phyloP scores from a whole-genome alignment of 768 basidiomycete species.

The Baorangia bicolor region DNA sequence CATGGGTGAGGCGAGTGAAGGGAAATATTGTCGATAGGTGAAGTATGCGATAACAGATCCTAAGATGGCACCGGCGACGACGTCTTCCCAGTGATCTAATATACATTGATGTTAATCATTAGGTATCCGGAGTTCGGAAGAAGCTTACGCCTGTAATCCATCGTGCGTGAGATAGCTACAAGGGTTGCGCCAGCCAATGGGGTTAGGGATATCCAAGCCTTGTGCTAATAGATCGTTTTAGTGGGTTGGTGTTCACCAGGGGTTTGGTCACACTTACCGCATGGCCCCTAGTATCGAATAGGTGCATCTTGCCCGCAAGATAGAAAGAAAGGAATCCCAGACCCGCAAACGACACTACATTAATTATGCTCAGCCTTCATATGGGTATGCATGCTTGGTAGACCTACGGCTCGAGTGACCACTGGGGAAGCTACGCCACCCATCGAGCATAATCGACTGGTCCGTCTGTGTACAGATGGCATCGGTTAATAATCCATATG shows the following conservation, averaged over 20 bases:
- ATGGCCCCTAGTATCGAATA: constrained; percentile 82
- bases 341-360: constrained; percentile 86
- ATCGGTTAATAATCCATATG: constrained; percentile 71
- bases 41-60: constrained; percentile 74
- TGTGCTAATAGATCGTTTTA: constrained; percentile 41
- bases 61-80: constrained; percentile 73
- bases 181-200: constrained; percentile 78
- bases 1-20: constrained; percentile 57
- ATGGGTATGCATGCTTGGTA: neutral
- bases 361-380: constrained; percentile 1
- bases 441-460: constrained; percentile 61
- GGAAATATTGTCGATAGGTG: constrained; percentile 82
- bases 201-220: constrained; percentile 79
- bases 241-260: neutral
- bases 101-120: constrained; percentile 1
- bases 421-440: constrained; percentile 90
- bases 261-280: constrained; percentile 40
- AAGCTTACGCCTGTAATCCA: constrained; percentile 79
- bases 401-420: constrained; percentile 84
- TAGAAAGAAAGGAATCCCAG: constrained; percentile 88
- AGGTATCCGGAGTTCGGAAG: constrained; percentile 3
- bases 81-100: constrained; percentile 90
- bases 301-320: constrained; percentile 86
- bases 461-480: constrained; percentile 79
- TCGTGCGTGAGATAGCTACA: constrained; percentile 83